A percentile compares a stretch with the other conserved stretches of the same genome.
phyloP scores from a whole-genome alignment of 225 moss, liverwort and hornwort genomes.

The Asterella californica region DNA sequence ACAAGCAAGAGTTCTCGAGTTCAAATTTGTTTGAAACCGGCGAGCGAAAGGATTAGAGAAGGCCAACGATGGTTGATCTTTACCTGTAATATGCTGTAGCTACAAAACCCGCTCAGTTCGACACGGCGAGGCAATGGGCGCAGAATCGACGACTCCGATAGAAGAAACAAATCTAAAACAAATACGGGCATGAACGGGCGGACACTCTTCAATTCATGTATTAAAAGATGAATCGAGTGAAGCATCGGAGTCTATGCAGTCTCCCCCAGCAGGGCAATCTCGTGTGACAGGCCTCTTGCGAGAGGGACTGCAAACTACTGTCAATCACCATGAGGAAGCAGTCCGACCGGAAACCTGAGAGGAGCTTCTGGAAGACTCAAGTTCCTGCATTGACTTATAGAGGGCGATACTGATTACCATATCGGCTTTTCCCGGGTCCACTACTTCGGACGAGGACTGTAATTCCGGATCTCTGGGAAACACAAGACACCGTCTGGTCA shows the following conservation, averaged over 20 bases:
- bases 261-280: constrained; percentile 36
- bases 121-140: constrained; percentile 3
- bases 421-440: constrained; percentile 13
- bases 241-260: neutral
- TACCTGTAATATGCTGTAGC: neutral
- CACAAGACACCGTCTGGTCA: neutral
- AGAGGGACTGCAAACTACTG: neutral
- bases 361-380: constrained; percentile 22
- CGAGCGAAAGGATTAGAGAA: no score
- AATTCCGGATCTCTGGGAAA: constrained; percentile 20
- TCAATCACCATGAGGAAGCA: neutral
- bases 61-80: no score
- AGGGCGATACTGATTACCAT: constrained; percentile 13
- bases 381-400: constrained; percentile 31
- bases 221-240: constrained; percentile 18
- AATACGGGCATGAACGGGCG: constrained; percentile 9
- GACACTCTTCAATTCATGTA: constrained; percentile 15
- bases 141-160: constrained; percentile 15
- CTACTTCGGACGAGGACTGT: neutral
- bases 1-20: no score
- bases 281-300: constrained; percentile 26
- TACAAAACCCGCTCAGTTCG: neutral
- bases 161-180: constrained; percentile 8
- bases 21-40: no score
- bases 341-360: neutral